Percentiles rank a stretch among this genome's conserved stretches.
Conservation (phyloP, 2,329 filamentous ascomycete species). For the Fusarium pseudoanthophilum region DNA sequence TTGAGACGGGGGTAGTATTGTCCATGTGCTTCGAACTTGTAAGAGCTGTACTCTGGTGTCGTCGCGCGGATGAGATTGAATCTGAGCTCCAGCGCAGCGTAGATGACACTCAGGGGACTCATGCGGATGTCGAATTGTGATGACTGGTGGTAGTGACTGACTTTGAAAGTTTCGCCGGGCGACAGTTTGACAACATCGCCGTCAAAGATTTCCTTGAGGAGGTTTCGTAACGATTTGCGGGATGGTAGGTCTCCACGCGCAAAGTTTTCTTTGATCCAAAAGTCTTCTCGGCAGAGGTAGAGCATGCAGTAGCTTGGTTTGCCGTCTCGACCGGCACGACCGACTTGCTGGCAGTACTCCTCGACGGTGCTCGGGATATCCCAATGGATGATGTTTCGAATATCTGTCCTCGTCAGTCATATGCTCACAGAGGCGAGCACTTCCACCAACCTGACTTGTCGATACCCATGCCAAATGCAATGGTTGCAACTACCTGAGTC, state of each 20-base stretch:
- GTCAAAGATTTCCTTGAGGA: constrained; percentile 64
- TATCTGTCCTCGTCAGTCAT: constrained; percentile 49
- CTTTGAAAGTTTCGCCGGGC: constrained; percentile 47
- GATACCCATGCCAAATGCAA: constrained; percentile 70
- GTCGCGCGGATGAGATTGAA: constrained; percentile 66
- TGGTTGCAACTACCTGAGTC: constrained; percentile 56
- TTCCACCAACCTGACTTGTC: constrained; percentile 56
- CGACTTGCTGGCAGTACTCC: constrained; percentile 68
- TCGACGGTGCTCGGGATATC: constrained; percentile 63
- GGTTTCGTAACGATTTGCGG: constrained; percentile 55
- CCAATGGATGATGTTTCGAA: constrained; percentile 65
- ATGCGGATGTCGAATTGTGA: constrained; percentile 64
- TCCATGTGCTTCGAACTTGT: constrained; percentile 58
- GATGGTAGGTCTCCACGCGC: constrained; percentile 69
- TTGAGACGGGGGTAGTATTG: constrained; percentile 48
- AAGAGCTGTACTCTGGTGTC: constrained; percentile 67
- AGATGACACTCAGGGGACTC: constrained; percentile 63
- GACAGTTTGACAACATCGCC: constrained; percentile 36
- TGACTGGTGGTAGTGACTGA: constrained; percentile 57
- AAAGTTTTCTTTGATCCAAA: constrained; percentile 68
- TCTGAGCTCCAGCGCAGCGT: constrained; percentile 69
- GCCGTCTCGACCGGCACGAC: constrained; percentile 65
- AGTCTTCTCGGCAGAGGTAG: constrained; percentile 66
- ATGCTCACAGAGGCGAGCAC: rapidly evolving
- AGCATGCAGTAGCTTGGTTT: constrained; percentile 65